Evolutionary conservation across 805 yeast species (phyloP).

Genomic region (Yamadazyma tumulicola): DNA sequence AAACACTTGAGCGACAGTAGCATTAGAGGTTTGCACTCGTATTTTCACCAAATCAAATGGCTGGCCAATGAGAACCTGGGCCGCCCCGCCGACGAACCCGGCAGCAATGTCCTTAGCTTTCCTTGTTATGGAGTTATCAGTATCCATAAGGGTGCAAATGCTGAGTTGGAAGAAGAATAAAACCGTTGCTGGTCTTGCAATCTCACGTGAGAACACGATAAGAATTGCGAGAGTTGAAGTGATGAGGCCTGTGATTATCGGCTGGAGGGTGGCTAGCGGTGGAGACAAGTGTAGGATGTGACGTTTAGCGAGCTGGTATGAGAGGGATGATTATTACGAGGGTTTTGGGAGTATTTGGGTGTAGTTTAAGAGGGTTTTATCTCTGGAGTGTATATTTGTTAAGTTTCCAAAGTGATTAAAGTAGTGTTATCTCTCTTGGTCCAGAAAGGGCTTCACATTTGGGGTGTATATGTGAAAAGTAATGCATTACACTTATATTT

Average conservation of each 20-base stretch:
- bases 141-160: too few species aligned
- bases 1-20: conserved; percentile 31
- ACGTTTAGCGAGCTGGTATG: too few species aligned
- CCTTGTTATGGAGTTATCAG: conserved; percentile 32
- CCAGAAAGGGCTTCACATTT: too few species aligned
- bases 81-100: conserved; percentile 45
- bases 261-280: not conserved
- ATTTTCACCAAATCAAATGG: conserved; percentile 45
- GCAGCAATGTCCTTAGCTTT: conserved; percentile 42
- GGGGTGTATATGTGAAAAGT: too few species aligned
- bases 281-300: too few species aligned
- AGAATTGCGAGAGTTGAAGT: not conserved
- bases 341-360: too few species aligned
- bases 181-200: conserved; percentile 1
- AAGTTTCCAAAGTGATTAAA: too few species aligned
- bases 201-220: not conserved
- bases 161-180: not conserved
- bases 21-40: conserved; percentile 36
- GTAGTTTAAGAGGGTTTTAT: too few species aligned
- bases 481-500: too few species aligned
- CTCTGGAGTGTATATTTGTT: too few species aligned
- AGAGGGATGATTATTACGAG: too few species aligned
- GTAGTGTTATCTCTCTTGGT: too few species aligned
- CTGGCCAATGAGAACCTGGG: conserved; percentile 46
- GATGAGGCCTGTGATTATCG: not conserved